phyloP scores from a whole-genome alignment of 352 stramenopile species.

The Globisporangium lucens region DNA sequence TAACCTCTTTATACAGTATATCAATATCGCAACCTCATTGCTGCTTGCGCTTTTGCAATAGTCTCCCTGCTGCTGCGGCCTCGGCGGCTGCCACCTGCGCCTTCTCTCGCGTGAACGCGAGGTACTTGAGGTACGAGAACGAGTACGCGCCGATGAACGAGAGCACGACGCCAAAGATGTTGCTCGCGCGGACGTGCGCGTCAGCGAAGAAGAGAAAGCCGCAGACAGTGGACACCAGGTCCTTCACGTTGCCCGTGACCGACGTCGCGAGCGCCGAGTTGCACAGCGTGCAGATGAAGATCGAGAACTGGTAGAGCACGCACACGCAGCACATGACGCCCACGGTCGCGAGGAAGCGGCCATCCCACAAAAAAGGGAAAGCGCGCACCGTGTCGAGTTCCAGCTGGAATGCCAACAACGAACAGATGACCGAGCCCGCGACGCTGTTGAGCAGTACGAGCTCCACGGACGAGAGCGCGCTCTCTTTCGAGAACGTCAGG shows the following conservation, averaged over 20 bases:
- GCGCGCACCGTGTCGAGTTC: constrained; percentile 37
- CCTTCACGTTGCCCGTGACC: constrained; percentile 76
- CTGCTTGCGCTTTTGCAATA: background rate
- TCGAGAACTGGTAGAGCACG: constrained; percentile 71
- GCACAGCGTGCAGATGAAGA: constrained; percentile 63
- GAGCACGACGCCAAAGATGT: constrained; percentile 53
- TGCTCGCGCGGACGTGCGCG: constrained; percentile 34
- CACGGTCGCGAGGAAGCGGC: constrained; percentile 31
- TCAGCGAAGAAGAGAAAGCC: constrained; percentile 63
- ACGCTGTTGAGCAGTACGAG: constrained; percentile 60
- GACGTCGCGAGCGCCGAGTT: constrained; percentile 74
- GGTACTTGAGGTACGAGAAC: constrained; percentile 74
- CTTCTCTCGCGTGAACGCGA: constrained; percentile 26
- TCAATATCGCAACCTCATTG: background rate
- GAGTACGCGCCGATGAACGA: constrained; percentile 69
- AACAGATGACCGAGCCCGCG: constrained; percentile 44
- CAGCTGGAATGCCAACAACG: constrained; percentile 32
- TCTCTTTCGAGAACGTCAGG: constrained; percentile 69
- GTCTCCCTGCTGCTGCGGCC: background rate
- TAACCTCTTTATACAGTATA: too few species aligned
- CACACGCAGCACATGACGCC: constrained; percentile 62
- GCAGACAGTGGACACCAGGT: constrained; percentile 56
- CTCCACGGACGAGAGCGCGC: constrained; percentile 38
- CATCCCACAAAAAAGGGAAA: constrained; percentile 28
- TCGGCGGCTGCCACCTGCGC: constrained; percentile 1